Evolutionary conservation across 202 grass and related monocot genomes (phyloP), one percentile per base, ranked within the genome.

Genomic region (Tripidium arundinaceum): DNA sequence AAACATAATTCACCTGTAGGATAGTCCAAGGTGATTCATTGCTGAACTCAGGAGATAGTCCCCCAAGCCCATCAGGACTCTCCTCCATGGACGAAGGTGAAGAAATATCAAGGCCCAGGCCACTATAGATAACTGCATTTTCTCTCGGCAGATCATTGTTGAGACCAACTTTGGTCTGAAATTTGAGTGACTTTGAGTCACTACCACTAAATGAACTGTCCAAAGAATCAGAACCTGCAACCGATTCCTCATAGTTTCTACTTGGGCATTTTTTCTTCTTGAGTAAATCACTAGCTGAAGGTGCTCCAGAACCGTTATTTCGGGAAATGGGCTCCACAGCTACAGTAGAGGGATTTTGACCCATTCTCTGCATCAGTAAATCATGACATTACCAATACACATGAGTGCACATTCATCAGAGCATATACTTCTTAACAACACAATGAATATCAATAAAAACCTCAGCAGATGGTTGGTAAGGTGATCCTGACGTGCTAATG

Each of bases 21-120:
- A 99, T 99, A 75, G 80, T 87, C 28, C 65, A 83, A 22, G 96
- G 97, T 76, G 96, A 98, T 95, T 93, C 92, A 78, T 84, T 86
- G 66, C 80, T 83, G 70, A 87, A 84, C 65, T 91, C 90, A 24
- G 89, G 86, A 76, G 88, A 96, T 21, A 87, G 85, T 14, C 85
- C 86, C 34, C 75, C 89, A 71, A 71, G 71, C 7, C 62, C 87
- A 86, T 86, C 90, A 21, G 92, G 89, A 75, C 96, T 99, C 70
- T 92, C 96, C 79, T 99, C 96, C 0, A 67, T 46, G 9, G 96
- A 99, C 64, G 96, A 88, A 84, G 96, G 88, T 76, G 96, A 94
- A 82, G 92, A 99, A 87, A 99, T 88, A 64, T 99, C 90, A 60
- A 99, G 90, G 45, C 96, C 96, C 77, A 99, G 66, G 74, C 90